Percentiles rank a stretch among this genome's conserved stretches.
These are phyloP conservation scores for Apiospora marii DNA, from an alignment of 2,329 filamentous ascomycete species.

Conservation along the genomic window DNA sequence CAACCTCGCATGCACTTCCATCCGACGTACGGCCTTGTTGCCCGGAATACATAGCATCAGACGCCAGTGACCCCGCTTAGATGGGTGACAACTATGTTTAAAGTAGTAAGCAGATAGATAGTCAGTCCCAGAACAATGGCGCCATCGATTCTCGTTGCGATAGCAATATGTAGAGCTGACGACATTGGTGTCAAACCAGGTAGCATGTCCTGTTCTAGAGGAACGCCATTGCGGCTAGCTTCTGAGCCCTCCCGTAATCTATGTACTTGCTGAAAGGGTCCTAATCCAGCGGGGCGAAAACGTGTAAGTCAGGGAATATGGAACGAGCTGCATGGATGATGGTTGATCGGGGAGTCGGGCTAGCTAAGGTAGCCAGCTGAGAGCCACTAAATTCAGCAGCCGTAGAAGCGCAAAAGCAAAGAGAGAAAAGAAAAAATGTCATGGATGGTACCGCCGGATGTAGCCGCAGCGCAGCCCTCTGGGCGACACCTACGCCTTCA, in stretches of 20 bases:
- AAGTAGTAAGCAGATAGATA: background rate
- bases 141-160: background rate
- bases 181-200: background rate
- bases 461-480: background rate
- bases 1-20: background rate
- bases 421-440: background rate
- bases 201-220: background rate
- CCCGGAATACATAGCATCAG: background rate
- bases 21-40: background rate
- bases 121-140: background rate
- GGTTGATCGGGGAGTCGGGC: background rate
- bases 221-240: background rate
- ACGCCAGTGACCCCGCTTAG: background rate
- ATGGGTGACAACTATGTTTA: background rate
- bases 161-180: background rate
- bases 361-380: background rate
- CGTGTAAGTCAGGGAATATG: background rate
- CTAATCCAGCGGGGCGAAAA: background rate
- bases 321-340: conserved; percentile 1
- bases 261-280: background rate
- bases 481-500: background rate
- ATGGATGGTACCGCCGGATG: background rate
- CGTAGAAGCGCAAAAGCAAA: background rate
- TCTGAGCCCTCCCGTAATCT: background rate
- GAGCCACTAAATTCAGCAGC: background rate